phyloP scores from a whole-genome alignment of 352 stramenopile genomes.

The Phytophthora nicotianae region DNA sequence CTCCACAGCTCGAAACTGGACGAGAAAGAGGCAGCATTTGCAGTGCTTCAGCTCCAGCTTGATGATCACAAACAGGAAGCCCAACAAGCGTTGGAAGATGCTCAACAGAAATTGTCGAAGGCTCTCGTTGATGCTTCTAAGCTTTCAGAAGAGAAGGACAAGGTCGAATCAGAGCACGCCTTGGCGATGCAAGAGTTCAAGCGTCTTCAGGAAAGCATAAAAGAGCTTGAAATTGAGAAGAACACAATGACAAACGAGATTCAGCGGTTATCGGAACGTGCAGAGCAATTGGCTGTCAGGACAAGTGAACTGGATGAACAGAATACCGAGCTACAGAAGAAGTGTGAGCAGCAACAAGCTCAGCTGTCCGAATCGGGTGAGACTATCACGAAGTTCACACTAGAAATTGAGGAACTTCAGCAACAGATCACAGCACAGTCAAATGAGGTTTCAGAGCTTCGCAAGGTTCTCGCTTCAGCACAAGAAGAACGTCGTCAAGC shows the following conservation, averaged over 20 bases:
- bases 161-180: slow-evolving; percentile 19
- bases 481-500: slow-evolving; percentile 27
- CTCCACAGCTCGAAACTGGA: slow-evolving; percentile 24
- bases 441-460: slow-evolving; percentile 23
- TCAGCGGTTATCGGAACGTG: slow-evolving; percentile 17
- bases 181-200: slow-evolving; percentile 21
- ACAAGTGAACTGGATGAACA: slow-evolving; percentile 18
- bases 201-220: slow-evolving; percentile 16
- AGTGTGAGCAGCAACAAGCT: slow-evolving; percentile 25
- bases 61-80: slow-evolving; percentile 42
- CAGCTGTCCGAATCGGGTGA: slow-evolving; percentile 26
- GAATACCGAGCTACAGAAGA: slow-evolving; percentile 25
- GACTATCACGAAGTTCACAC: slow-evolving; percentile 20
- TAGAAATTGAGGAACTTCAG: slow-evolving; percentile 26
- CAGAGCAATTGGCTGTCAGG: slow-evolving; percentile 15
- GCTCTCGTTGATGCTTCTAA: slow-evolving; percentile 20
- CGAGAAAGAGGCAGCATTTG: slow-evolving; percentile 34
- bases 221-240: slow-evolving; percentile 31
- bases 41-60: slow-evolving; percentile 52
- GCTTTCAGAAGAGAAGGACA: slow-evolving; percentile 26
- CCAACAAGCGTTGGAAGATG: slow-evolving; percentile 19
- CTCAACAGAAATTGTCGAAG: slow-evolving; percentile 24
- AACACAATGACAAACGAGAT: slow-evolving; percentile 26
- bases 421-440: slow-evolving; percentile 20
- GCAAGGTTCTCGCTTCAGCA: slow-evolving; percentile 24